Conservation (phyloP, 2,329 filamentous ascomycete species). For the Colletotrichum sp. region DNA sequence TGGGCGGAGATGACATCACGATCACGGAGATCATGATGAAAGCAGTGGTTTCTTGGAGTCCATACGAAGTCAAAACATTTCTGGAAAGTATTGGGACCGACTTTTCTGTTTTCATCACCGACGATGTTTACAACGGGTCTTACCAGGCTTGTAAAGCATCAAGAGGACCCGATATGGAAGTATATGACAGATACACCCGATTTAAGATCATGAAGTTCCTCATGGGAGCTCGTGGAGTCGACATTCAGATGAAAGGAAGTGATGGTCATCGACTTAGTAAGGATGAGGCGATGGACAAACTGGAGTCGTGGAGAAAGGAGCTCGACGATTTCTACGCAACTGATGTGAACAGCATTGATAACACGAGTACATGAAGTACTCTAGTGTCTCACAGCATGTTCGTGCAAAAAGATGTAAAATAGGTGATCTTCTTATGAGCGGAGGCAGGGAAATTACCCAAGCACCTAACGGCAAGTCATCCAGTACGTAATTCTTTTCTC, state of each 20-base stretch:
- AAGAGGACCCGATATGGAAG: not conserved
- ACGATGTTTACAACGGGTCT: not conserved
- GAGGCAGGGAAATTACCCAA: too few relatives aligned
- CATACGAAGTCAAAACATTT: too few relatives aligned
- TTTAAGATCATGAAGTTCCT: not conserved
- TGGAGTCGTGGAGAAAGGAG: not conserved
- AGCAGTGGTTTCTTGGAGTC: too few relatives aligned
- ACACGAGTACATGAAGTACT: too few relatives aligned
- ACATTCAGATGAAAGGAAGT: not conserved
- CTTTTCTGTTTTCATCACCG: too few relatives aligned
- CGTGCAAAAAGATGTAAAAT: too few relatives aligned
- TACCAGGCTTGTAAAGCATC: not conserved
- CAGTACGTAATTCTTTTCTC: too few relatives aligned
- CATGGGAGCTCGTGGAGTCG: not conserved
- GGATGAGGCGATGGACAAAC: not conserved
- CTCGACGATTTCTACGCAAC: not conserved
- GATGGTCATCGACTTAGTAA: not conserved
- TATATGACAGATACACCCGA: accelerated
- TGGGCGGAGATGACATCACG: not conserved
- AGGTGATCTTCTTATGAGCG: too few relatives aligned
- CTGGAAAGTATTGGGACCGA: too few relatives aligned
- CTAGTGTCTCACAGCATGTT: too few relatives aligned
- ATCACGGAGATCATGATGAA: not conserved
- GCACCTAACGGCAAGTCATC: too few relatives aligned
- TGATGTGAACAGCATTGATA: too few relatives aligned